Evolutionary conservation across 2,329 filamentous ascomycete genomes (phyloP).

Genomic region (Calonectria montana): DNA sequence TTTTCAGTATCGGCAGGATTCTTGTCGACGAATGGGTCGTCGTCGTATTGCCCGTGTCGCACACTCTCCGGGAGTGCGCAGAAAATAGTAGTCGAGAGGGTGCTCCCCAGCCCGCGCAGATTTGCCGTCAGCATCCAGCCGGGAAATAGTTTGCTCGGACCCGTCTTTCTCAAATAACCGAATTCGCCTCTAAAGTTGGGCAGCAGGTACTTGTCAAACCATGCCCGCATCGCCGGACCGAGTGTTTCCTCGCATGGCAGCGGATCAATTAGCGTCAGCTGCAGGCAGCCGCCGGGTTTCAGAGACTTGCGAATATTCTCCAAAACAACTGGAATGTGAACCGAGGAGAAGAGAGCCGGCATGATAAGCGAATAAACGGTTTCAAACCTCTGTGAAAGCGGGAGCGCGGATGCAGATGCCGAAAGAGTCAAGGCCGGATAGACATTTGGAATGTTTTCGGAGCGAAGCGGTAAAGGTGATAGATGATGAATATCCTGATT

Average conservation of each 20-base stretch:
- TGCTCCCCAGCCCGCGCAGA: slow-evolving; percentile 60
- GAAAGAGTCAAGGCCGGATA: slow-evolving; percentile 53
- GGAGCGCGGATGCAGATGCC: slow-evolving; percentile 48
- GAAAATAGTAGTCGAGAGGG: slow-evolving; percentile 61
- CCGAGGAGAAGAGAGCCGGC: slow-evolving; percentile 66
- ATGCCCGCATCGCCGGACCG: slow-evolving; percentile 67
- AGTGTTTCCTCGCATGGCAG: slow-evolving; percentile 65
- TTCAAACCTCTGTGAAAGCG: slow-evolving; percentile 57
- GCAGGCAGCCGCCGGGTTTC: slow-evolving; percentile 64
- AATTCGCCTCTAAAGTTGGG: slow-evolving; percentile 69
- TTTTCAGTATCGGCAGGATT: slow-evolving; percentile 43
- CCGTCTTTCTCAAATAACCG: slow-evolving; percentile 61
- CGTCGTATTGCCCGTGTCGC: slow-evolving; percentile 31
- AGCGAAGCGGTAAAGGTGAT: slow-evolving; percentile 54
- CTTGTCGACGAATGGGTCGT: slow-evolving; percentile 39
- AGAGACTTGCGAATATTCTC: slow-evolving; percentile 68
- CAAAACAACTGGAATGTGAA: slow-evolving; percentile 67
- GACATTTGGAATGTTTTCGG: slow-evolving; percentile 52
- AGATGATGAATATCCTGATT: slow-evolving; percentile 58
- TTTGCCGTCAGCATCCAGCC: slow-evolving; percentile 68
- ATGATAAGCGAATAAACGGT: slow-evolving; percentile 65
- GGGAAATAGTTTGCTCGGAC: slow-evolving; percentile 67
- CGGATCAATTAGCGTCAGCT: slow-evolving; percentile 73
- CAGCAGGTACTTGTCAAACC: slow-evolving; percentile 72
- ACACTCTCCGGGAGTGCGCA: slow-evolving; percentile 55